These are phyloP conservation scores for Hyaloscypha bicolor DNA, from an alignment of 495 filamentous ascomycete species.

Conservation along the genomic window DNA sequence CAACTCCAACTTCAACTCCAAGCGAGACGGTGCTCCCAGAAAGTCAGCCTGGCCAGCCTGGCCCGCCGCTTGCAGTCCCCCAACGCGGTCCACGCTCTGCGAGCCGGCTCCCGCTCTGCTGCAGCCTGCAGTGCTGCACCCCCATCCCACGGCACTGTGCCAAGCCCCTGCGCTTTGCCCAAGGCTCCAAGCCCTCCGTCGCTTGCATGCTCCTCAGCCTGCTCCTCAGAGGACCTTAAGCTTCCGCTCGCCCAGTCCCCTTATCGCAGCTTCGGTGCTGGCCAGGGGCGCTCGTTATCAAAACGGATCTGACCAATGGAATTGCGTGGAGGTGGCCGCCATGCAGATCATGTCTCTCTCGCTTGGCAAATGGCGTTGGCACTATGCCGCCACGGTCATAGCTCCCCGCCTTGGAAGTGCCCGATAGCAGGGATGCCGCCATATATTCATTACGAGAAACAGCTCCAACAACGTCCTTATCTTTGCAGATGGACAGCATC, in stretches of 20 bases:
- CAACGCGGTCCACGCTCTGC: too few relatives aligned
- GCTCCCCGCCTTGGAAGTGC: constrained; percentile 9
- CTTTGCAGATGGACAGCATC: not conserved
- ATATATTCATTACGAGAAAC: constrained; percentile 22
- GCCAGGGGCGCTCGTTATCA: constrained; percentile 6
- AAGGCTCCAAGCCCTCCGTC: not conserved
- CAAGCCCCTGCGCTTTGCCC: not conserved
- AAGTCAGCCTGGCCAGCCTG: too few relatives aligned
- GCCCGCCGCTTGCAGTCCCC: too few relatives aligned
- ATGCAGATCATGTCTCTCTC: constrained; percentile 9
- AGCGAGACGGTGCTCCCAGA: too few relatives aligned
- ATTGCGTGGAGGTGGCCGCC: constrained; percentile 2
- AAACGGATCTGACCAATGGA: constrained; percentile 5
- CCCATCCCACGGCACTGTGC: not conserved
- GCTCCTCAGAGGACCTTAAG: not conserved
- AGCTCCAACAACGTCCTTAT: constrained; percentile 9
- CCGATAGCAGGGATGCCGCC: constrained; percentile 18
- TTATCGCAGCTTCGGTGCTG: constrained; percentile 5
- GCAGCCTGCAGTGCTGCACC: not conserved
- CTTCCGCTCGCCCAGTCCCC: not conserved
- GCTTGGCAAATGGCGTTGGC: constrained; percentile 5
- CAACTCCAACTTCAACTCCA: too few relatives aligned
- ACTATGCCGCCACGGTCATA: constrained; percentile 5
- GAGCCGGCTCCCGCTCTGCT: too few relatives aligned
- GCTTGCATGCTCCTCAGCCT: not conserved